A percentile compares a stretch with the other conserved stretches of the same genome.
Conservation (phyloP, 2,329 filamentous ascomycete species). For the Beauveria caledonica region DNA sequence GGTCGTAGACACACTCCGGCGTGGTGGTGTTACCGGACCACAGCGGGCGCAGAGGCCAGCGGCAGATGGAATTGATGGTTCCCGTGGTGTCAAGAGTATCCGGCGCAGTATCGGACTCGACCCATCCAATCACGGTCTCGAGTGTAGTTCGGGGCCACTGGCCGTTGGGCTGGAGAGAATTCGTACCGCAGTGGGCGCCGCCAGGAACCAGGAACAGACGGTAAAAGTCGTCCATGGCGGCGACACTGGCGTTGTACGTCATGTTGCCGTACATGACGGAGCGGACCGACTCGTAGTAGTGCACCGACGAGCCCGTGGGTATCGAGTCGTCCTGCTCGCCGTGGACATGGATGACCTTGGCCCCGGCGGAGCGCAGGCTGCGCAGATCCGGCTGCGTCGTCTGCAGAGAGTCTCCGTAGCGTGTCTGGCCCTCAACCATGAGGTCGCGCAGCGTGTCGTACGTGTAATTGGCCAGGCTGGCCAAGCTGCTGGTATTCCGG, state of each 20-base stretch:
- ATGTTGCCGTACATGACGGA: constrained; percentile 37
- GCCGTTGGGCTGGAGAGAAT: constrained; percentile 30
- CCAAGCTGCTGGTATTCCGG: constrained; percentile 26
- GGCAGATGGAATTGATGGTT: constrained; percentile 30
- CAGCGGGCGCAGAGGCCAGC: constrained; percentile 33
- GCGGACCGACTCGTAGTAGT: constrained; percentile 45
- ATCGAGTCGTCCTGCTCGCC: constrained; percentile 45
- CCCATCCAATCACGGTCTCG: constrained; percentile 41
- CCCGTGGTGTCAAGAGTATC: constrained; percentile 33
- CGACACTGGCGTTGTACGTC: constrained; percentile 28
- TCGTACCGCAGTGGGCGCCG: constrained; percentile 40
- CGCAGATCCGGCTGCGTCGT: constrained; percentile 45
- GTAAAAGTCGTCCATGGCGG: constrained; percentile 40
- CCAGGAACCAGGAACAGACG: constrained; percentile 35
- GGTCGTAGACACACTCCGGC: background rate
- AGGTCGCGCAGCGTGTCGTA: constrained; percentile 44
- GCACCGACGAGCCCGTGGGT: constrained; percentile 43
- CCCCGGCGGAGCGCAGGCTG: constrained; percentile 38
- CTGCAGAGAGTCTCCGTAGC: constrained; percentile 42
- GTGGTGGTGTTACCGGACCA: constrained; percentile 19
- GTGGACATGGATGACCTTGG: constrained; percentile 50
- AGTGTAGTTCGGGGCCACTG: constrained; percentile 37
- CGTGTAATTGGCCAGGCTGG: constrained; percentile 35
- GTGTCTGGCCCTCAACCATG: constrained; percentile 40
- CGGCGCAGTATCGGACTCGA: constrained; percentile 39